Base-by-base conservation (phyloP, 352 stramenopile species). In the Phytophthora pistaciae region DNA sequence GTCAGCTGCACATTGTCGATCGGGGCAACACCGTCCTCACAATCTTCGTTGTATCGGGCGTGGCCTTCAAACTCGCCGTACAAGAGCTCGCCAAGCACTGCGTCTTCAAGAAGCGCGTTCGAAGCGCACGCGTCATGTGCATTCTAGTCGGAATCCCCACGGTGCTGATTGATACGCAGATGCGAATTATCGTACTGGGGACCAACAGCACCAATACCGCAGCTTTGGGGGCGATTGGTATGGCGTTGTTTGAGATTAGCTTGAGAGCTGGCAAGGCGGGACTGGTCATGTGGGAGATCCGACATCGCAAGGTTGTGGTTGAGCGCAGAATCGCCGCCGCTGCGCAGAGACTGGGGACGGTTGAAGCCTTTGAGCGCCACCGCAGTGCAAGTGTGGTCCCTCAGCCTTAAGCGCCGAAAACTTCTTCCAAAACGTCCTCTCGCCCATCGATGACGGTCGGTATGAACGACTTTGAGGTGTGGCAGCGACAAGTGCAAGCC, bases 141-240 rank as follows among this genome's bases (percentile, higher is more conserved):
- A 42, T 74, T 23, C 23, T 66, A 5, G 58, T 78, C 4, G 70
- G 60, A 1, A 14, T 75, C 4, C 74, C 74, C 3, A 78, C 74
- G 1, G 70, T 78, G 5, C 4, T 81, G 33, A 70, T 78, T 16
- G 70, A 81, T 31, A 78, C 70, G 1, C 74, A 81, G 50, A 38
- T 72, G 13, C 64, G 70, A 29, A 64, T 71, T 16, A 60, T 68
- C 5, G n/a, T 78, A 27, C 66, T 70, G 5, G 63, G 56, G 11
- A 79, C 33, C 18, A 61, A 63, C 5, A 60, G 57, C 6, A 60
- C 53, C 8, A 50, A 50, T 20, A 63, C 59, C 1, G 64, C 64
- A 33, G 20, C 48, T 3, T 3, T 33, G 1, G 60, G 68, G 20
- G 50, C 56, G 1, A 14, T 74, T 8, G 44, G 49, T 0, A 66